Percentiles rank a stretch among this genome's conserved stretches.
Conservation (phyloP, 768 basidiomycete genomes). For the Leucocoprinus birnbaumii region DNA sequence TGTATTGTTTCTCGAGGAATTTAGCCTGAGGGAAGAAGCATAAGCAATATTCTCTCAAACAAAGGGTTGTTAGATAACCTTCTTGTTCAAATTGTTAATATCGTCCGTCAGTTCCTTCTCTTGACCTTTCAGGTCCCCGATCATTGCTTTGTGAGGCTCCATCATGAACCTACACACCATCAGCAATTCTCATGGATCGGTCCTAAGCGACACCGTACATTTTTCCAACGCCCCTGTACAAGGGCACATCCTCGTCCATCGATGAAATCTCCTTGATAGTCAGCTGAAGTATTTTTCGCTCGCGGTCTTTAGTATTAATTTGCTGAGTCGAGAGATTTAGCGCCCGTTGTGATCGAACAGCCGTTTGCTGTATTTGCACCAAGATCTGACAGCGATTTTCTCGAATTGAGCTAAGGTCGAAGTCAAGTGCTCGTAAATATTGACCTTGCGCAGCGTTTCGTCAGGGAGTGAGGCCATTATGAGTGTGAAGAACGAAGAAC, state of each 20-base stretch:
- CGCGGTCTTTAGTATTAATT: constrained; percentile 77
- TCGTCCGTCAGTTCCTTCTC: constrained; percentile 88
- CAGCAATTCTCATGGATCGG: constrained; percentile 3
- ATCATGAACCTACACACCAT: constrained; percentile 74
- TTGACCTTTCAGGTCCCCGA: constrained; percentile 66
- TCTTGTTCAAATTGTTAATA: constrained; percentile 78
- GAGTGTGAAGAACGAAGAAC: constrained; percentile 12
- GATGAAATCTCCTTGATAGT: constrained; percentile 80
- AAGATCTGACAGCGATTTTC: constrained; percentile 59
- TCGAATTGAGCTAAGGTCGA: constrained; percentile 6
- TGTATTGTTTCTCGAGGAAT: constrained; percentile 91
- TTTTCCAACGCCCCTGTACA: constrained; percentile 96
- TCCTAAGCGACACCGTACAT: constrained; percentile 55
- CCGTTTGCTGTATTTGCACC: constrained; percentile 89
- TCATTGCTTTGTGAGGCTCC: constrained; percentile 78
- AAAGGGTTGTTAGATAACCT: constrained; percentile 42
- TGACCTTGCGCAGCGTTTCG: constrained; percentile 80
- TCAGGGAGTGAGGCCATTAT: constrained; percentile 65
- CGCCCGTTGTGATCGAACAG: constrained; percentile 79
- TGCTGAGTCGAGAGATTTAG: constrained; percentile 76
- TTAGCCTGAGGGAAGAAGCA: constrained; percentile 52
- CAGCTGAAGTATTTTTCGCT: constrained; percentile 84
- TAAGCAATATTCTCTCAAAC: not conserved
- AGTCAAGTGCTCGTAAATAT: constrained; percentile 16
- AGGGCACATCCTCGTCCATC: constrained; percentile 69